Percentiles rank a stretch among this genome's conserved stretches.
These are phyloP conservation scores for Coemansia sp. DNA, from an alignment of 192 early-diverging fungal species.

Conservation along the genomic window DNA sequence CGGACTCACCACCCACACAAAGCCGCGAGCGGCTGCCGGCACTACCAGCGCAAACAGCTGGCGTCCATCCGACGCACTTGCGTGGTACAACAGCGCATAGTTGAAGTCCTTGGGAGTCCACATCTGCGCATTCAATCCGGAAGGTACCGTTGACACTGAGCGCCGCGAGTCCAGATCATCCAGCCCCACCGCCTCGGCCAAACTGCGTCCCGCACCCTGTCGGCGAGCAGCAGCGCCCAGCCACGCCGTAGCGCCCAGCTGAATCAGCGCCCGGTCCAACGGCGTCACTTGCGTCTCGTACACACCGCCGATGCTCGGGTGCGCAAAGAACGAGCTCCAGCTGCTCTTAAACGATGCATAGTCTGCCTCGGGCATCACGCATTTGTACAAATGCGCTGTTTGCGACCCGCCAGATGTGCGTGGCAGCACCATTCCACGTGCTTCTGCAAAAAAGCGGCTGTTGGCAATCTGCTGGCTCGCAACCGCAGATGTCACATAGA, in stretches of 20 bases:
- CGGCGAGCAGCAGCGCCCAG: conserved; percentile 27
- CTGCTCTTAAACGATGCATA: conserved; percentile 71
- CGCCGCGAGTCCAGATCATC: conserved; percentile 38
- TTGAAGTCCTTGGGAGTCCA: conserved; percentile 50
- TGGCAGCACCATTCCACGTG: conserved; percentile 64
- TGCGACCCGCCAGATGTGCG: conserved; percentile 58
- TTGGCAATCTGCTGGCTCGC: conserved; percentile 50
- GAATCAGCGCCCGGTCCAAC: conserved; percentile 75
- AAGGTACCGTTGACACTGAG: conserved; percentile 17
- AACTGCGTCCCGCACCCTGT: conserved; percentile 6
- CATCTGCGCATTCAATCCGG: not conserved
- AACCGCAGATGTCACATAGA: conserved; percentile 80
- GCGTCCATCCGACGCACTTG: conserved; percentile 33
- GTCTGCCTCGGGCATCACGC: conserved; percentile 76
- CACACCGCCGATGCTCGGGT: conserved; percentile 86
- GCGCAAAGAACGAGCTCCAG: conserved; percentile 77
- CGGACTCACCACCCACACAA: conserved; percentile 77
- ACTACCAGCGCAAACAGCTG: conserved; percentile 69
- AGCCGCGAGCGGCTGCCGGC: conserved; percentile 54
- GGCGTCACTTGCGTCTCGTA: conserved; percentile 91
- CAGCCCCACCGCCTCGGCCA: conserved; percentile 25
- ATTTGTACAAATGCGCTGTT: conserved; percentile 71
- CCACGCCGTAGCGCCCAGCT: conserved; percentile 63
- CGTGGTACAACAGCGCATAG: conserved; percentile 80
- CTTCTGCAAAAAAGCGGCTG: conserved; percentile 49